A percentile compares a stretch with the other conserved stretches of the same genome.
Evolutionary conservation across 148 eudicot species (phyloP).

Genomic region (Simmondsia chinensis): DNA sequence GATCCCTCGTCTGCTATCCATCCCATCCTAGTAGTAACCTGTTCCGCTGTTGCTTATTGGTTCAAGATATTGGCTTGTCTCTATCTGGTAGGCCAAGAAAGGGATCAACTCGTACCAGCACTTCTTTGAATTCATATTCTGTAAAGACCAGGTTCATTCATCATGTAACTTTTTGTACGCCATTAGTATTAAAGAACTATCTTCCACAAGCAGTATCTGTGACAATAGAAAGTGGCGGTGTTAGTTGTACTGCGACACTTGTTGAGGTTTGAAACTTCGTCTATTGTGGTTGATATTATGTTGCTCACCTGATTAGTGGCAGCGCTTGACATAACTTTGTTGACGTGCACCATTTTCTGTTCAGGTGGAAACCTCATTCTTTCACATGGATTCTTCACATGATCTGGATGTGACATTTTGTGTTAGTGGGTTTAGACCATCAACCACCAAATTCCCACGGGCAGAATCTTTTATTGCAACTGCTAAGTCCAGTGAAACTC

Average conservation of each 20-base stretch:
- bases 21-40: conserved; percentile 81
- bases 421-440: conserved; percentile 58
- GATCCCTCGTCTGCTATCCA: conserved; percentile 94
- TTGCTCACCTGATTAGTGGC: no score
- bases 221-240: conserved; percentile 73
- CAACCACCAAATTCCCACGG: conserved; percentile 68
- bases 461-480: conserved; percentile 64
- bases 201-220: conserved; percentile 62
- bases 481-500: conserved; percentile 68
- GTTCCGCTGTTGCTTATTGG: conserved; percentile 88
- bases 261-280: conserved; percentile 45
- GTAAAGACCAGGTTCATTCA: conserved; percentile 58
- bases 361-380: conserved; percentile 83
- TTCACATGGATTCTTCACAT: conserved; percentile 87
- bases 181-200: conserved; percentile 68
- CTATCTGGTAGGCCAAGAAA: conserved; percentile 26
- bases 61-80: conserved; percentile 59
- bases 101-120: conserved; percentile 19
- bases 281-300: not conserved
- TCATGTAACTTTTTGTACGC: conserved; percentile 55
- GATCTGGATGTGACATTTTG: conserved; percentile 59
- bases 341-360: conserved; percentile 2
- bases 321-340: no score
- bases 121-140: conserved; percentile 16
- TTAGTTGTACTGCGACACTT: conserved; percentile 39